Base-by-base conservation (phyloP, 1,139 yeast species). In the Kodamaea fungicola region DNA sequence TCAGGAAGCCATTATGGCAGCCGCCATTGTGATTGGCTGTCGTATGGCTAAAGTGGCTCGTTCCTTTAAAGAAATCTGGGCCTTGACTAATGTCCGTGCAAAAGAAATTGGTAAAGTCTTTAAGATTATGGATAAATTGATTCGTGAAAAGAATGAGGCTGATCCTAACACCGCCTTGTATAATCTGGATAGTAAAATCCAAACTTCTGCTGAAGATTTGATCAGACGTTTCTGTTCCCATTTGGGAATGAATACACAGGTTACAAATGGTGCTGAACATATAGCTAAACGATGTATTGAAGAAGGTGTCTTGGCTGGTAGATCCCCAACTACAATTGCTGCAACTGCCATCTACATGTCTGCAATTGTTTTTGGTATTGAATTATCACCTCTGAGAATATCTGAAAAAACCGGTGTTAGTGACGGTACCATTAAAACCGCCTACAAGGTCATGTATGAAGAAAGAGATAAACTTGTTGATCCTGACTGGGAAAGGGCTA, bases 261-360 rank as follows among this genome's bases (percentile, higher is more conserved):
- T 90, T 34, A 85, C 97, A 23, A 86, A 89, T 48, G 95, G 96
- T 4, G 96, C 98, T 3, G 97, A 92, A 60, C 78, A 83, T 52
- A 88, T 92, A 50, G 97, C 96, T 2, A 79, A 89, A 57, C 76
- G 82, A 45, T 88, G 95, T 52, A 87, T 88, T 54, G 96, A 86
- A 42, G 84, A 84, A 43, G 97, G 97, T 38, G 95, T 94, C 22
- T 73, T 92, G 55, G 97, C 96, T 7, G 98, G 98, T 52, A 78
- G 97, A 50, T 88, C 97, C 1, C 98, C 98, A 24, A 90, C 92
- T 35, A 92, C 98, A 28, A 88, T 92, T 54, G 97, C 98, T 0
- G 97, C 97, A 6, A 95, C 97, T 0, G 96, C 95, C 3, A 92
- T 92, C 37, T 92, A 90, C 63, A 83, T 92, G 86, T 89, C 97